Percentiles rank a stretch among this genome's conserved stretches.
Conservation (phyloP, 2,329 filamentous ascomycete genomes). For the Monilinia fructicola region DNA sequence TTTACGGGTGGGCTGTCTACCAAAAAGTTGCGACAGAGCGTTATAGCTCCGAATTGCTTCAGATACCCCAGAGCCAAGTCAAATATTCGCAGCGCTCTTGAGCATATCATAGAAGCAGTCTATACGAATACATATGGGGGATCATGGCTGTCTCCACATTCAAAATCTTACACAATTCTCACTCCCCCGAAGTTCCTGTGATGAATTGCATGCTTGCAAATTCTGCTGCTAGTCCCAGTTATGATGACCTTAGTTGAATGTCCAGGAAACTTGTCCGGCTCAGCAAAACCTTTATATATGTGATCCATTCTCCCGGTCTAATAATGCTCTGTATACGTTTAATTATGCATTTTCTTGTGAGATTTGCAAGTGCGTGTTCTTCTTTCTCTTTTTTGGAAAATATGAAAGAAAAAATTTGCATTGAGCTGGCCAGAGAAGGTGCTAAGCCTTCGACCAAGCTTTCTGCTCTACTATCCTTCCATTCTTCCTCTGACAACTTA, state of each 20-base stretch:
- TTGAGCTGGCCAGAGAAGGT: too few species aligned
- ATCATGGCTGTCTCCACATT: not conserved
- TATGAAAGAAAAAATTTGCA: too few species aligned
- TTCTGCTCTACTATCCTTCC: too few species aligned
- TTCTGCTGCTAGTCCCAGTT: not conserved
- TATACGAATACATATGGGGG: constrained; percentile 4
- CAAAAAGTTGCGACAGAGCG: not conserved
- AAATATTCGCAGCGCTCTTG: not conserved
- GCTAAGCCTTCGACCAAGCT: too few species aligned
- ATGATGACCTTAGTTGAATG: not conserved
- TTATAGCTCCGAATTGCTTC: not conserved
- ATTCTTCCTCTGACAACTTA: too few species aligned
- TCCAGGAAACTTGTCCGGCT: not conserved
- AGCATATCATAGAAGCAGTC: not conserved
- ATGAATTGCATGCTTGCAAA: not conserved
- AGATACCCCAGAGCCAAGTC: not conserved
- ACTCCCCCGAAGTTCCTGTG: not conserved
- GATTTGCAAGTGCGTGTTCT: too few species aligned
- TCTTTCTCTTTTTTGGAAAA: too few species aligned
- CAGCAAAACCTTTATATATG: not conserved
- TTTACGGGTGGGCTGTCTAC: constrained; percentile 4
- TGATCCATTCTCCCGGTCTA: not conserved
- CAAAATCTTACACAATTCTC: not conserved
- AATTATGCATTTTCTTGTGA: not conserved
- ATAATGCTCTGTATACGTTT: not conserved